phyloP scores from a whole-genome alignment of 164 flowering plant genomes.

The Dillenia turbinata region DNA sequence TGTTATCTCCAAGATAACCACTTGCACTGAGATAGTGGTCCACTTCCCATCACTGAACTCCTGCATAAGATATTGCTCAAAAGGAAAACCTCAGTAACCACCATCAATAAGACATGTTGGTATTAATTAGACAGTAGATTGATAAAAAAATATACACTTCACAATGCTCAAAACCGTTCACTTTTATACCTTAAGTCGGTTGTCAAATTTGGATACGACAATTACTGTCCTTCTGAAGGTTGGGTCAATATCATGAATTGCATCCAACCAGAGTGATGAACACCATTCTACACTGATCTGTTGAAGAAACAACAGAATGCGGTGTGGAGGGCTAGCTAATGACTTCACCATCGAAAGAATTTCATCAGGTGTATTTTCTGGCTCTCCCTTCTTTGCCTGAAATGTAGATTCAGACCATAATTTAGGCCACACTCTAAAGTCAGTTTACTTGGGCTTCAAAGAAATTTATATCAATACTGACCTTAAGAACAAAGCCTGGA shows the following conservation, averaged over 20 bases:
- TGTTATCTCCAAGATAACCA: constrained; percentile 91
- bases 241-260: constrained; percentile 91
- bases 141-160: no score
- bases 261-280: constrained; percentile 94
- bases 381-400: constrained; percentile 98
- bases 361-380: constrained; percentile 90
- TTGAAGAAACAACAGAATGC: constrained; percentile 91
- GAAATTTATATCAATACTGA: constrained; percentile 7
- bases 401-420: constrained; percentile 1
- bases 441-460: no score
- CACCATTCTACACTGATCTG: constrained; percentile 99
- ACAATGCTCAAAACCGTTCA: no score
- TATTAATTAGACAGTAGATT: no score
- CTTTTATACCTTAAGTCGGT: constrained; percentile 77
- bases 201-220: constrained; percentile 97
- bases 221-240: constrained; percentile 71
- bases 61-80: constrained; percentile 32
- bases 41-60: constrained; percentile 98
- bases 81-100: no score
- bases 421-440: background rate
- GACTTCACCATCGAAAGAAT: constrained; percentile 95
- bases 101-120: no score
- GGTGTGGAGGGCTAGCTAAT: constrained; percentile 92
- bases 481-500: constrained; percentile 98
- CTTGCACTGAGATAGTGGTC: constrained; percentile 94